A percentile compares a stretch with the other conserved stretches of the same genome.
These are phyloP conservation scores for Penicillium steckii DNA, from an alignment of 495 filamentous ascomycete species.

Conservation along the genomic window DNA sequence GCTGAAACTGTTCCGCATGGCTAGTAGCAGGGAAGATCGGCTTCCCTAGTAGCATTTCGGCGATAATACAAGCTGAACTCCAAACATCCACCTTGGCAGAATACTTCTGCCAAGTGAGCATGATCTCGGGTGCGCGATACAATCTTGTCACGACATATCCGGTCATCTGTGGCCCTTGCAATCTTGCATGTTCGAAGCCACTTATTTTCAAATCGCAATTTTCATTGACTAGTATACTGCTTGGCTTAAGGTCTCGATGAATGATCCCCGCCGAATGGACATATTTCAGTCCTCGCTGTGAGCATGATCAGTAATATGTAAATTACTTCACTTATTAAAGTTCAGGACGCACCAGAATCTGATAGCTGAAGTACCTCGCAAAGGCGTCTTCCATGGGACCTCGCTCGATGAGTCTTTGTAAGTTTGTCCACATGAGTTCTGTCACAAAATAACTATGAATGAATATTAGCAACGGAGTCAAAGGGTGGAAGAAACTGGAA, in stretches of 20 bases:
- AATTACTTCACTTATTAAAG: too few species aligned
- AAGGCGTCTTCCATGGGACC: slow-evolving; percentile 89
- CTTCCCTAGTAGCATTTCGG: slow-evolving; percentile 93
- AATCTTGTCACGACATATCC: slow-evolving; percentile 94
- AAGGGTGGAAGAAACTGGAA: too few species aligned
- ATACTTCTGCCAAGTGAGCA: slow-evolving; percentile 97
- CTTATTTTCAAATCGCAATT: slow-evolving; percentile 96
- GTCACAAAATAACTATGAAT: slow-evolving; percentile 79
- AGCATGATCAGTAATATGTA: slow-evolving; percentile 19
- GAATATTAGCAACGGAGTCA: slow-evolving; percentile 52
- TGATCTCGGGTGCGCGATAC: slow-evolving; percentile 92
- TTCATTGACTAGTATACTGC: slow-evolving; percentile 93
- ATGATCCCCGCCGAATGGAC: slow-evolving; percentile 92
- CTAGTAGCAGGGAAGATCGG: slow-evolving; percentile 91
- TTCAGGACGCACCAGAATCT: slow-evolving; percentile 76
- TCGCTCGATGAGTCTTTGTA: slow-evolving; percentile 82
- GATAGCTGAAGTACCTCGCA: slow-evolving; percentile 93
- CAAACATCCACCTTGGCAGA: slow-evolving; percentile 94
- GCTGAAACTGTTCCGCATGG: slow-evolving; percentile 91
- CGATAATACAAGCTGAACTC: slow-evolving; percentile 94
- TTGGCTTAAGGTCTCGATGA: slow-evolving; percentile 88
- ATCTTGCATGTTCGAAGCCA: slow-evolving; percentile 88
- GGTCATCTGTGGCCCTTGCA: slow-evolving; percentile 96
- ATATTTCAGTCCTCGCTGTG: slow-evolving; percentile 82
- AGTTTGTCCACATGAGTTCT: slow-evolving; percentile 86